Evolutionary conservation across 495 filamentous ascomycete genomes (phyloP), one percentile per base, ranked within the genome.

Genomic region (Trichoderma parareesei): DNA sequence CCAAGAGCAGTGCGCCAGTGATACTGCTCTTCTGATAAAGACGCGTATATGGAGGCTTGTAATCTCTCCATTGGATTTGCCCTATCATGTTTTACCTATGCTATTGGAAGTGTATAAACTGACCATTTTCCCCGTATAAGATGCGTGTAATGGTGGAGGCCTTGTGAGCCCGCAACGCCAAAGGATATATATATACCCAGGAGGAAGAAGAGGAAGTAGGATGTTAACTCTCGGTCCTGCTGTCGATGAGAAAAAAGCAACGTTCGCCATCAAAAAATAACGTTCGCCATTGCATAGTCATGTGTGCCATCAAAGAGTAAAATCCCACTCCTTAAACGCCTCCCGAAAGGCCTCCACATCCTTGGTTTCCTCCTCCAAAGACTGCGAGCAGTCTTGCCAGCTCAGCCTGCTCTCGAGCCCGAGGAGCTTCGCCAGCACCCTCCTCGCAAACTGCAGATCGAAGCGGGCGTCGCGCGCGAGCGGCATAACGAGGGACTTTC

Each of bases 261-360:
- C 40, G 40, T 41, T 41, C 40, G 40, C 11, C 40, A 49, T 7
- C 27, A 20, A 57, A 33, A 57, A 57, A 33, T 9, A 41, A 41
- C 40, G 40, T 41, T 41, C 40, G 2, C 11, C 40, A 49, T 7
- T 27, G 27, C 27, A 27, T 27, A 27, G 27, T 27, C 0, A 27
- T 27, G 27, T 27, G 27, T 2, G 27, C 27, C 27, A 27, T 10
- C 49, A 46, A 41, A 71, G 43, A 18, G 81, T 85, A 73, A 96
- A 96, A 78, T 98, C 91, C 83, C 87, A 96, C 57, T 83, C 79
- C 75, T 90, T 87, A 68, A 96, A 98, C n/a, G 86, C 89, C 65
- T 82, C 80, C 73, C 93, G 91, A 69, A 97, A 96, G 37, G 81
- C 84, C 63, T 83, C 81, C n/a, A 87, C 90, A 73, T 97, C 92